Conservation (phyloP, 495 filamentous ascomycete genomes). For the Platismatia glauca region DNA sequence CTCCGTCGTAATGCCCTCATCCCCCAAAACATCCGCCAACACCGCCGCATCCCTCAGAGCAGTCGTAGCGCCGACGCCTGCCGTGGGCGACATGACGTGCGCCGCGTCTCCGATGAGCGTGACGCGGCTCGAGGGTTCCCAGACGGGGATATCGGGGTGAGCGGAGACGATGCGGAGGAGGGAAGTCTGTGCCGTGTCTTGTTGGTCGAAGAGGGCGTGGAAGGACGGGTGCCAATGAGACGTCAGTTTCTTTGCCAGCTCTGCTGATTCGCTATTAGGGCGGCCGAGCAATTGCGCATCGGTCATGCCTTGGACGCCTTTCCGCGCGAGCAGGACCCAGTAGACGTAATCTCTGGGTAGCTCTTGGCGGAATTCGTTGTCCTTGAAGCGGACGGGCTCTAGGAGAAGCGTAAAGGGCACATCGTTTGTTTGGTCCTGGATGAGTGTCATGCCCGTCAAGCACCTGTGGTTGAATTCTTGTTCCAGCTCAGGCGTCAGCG, state of each 20-base stretch:
- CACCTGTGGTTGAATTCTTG: conserved; percentile 21
- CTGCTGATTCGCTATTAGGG: conserved; percentile 21
- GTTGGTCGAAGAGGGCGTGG: conserved; percentile 31
- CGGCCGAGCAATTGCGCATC: conserved; percentile 25
- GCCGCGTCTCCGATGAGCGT: conserved; percentile 53
- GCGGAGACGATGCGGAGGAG: conserved; percentile 33
- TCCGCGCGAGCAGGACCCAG: conserved; percentile 31
- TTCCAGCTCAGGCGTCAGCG: conserved; percentile 28
- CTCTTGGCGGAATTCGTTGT: conserved; percentile 1
- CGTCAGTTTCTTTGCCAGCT: conserved; percentile 24
- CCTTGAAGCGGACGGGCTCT: conserved; percentile 29
- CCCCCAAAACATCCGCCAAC: conserved; percentile 28
- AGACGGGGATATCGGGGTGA: conserved; percentile 30
- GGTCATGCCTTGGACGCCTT: conserved; percentile 16
- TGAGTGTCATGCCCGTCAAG: conserved; percentile 27
- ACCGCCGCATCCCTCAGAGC: conserved; percentile 38
- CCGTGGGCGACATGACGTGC: conserved; percentile 55
- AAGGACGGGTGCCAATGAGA: conserved; percentile 29
- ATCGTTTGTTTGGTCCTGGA: conserved; percentile 21
- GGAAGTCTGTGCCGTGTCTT: conserved; percentile 28
- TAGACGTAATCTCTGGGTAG: conserved; percentile 34
- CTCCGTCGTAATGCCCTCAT: conserved; percentile 24
- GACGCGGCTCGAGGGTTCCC: conserved; percentile 36
- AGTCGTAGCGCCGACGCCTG: conserved; percentile 51
- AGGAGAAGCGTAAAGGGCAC: conserved; percentile 31